phyloP scores from a whole-genome alignment of 768 basidiomycete genomes.

The Mycena olivaceomarginata region DNA sequence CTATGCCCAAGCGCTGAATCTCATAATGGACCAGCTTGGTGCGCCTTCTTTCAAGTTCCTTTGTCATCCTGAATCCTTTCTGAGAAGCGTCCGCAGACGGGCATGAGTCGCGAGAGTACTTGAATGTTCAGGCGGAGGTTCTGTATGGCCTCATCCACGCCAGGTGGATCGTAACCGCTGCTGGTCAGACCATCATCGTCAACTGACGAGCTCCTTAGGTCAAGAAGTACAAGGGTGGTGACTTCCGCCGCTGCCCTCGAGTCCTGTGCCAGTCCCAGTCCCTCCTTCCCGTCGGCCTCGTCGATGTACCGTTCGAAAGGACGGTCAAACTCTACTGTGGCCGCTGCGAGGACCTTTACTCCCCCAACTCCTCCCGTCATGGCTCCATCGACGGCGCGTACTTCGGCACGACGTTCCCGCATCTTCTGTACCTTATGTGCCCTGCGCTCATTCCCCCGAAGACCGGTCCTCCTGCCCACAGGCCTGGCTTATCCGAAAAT shows the following conservation, averaged over 20 bases:
- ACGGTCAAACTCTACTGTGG: slow-evolving; percentile 99
- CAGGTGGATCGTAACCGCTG: slow-evolving; percentile 97
- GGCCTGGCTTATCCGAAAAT: too few relatives aligned
- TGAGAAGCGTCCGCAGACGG: slow-evolving; percentile 76
- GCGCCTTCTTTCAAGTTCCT: slow-evolving; percentile 54
- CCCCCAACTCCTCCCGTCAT: slow-evolving; percentile 97
- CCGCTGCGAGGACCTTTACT: slow-evolving; percentile 98
- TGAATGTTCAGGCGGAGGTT: slow-evolving; percentile 95
- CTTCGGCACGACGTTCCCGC: too few relatives aligned
- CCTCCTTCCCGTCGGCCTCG: slow-evolving; percentile 96
- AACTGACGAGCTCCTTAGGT: slow-evolving; percentile 79
- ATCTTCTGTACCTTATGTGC: slow-evolving; percentile 99
- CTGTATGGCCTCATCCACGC: slow-evolving; percentile 98
- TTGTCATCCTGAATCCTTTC: background rate
- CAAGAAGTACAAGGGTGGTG: slow-evolving; percentile 98
- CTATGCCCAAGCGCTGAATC: slow-evolving; percentile 94
- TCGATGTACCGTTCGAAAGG: slow-evolving; percentile 98
- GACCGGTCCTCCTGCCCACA: slow-evolving; percentile 62
- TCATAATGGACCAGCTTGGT: slow-evolving; percentile 98
- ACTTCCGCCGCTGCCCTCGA: slow-evolving; percentile 98
- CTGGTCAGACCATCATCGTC: too few relatives aligned
- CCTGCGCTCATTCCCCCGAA: slow-evolving; percentile 94
- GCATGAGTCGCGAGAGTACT: slow-evolving; percentile 92
- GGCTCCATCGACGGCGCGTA: slow-evolving; percentile 99
- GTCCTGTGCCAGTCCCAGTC: slow-evolving; percentile 96